phyloP scores from a whole-genome alignment of 2,329 filamentous ascomycete genomes.

The Hypocrella siamensis region DNA sequence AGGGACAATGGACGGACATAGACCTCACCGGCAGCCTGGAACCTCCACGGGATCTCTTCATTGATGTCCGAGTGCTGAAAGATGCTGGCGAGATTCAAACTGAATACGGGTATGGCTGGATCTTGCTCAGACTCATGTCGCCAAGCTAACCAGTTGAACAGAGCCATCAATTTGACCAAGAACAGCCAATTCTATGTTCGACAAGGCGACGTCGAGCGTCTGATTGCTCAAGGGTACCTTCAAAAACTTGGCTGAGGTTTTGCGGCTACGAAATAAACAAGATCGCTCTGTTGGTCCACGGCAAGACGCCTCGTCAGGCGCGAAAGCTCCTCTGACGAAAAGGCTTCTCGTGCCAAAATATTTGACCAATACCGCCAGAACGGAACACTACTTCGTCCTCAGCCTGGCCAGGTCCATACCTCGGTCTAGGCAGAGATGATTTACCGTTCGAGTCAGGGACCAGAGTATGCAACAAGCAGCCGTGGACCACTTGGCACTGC shows the following conservation, averaged over 20 bases:
- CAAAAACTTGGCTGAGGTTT: constrained; percentile 63
- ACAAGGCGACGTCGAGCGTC: constrained; percentile 83
- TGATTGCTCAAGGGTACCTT: constrained; percentile 89
- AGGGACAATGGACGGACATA: constrained; percentile 96
- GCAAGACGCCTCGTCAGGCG: no score
- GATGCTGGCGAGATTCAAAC: constrained; percentile 98
- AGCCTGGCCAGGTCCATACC: no score
- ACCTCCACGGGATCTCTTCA: constrained; percentile 88
- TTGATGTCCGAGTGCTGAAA: constrained; percentile 88
- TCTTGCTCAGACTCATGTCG: neutral
- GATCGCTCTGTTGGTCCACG: no score
- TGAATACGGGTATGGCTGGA: constrained; percentile 62
- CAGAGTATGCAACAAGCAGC: no score
- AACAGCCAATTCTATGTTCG: constrained; percentile 97
- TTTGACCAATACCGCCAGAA: no score
- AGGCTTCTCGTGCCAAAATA: no score
- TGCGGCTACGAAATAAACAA: no score
- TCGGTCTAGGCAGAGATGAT: no score
- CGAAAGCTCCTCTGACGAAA: no score
- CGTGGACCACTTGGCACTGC: no score
- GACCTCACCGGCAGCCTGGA: constrained; percentile 89
- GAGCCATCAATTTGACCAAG: constrained; percentile 88
- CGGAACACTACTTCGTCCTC: no score
- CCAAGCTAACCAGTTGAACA: constrained; percentile 22
- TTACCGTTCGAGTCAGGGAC: no score